A percentile compares a stretch with the other conserved stretches of the same genome.
phyloP scores from a whole-genome alignment of 495 filamentous ascomycete genomes.

The Zalerion maritima region DNA sequence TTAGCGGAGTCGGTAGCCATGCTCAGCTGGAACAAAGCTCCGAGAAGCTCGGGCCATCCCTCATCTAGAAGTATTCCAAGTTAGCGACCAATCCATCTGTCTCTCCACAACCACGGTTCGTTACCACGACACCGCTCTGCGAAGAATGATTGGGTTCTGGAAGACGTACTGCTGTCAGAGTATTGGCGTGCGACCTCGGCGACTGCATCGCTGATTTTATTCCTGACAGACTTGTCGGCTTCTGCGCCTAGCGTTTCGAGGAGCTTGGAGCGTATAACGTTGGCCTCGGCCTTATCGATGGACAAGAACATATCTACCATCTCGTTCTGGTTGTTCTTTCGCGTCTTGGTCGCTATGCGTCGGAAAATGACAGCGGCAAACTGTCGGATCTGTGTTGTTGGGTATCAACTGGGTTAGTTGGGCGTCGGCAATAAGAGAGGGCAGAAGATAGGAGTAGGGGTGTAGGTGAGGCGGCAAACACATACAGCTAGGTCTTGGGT shows the following conservation, averaged over 20 bases:
- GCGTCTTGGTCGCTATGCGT: slow-evolving; percentile 74
- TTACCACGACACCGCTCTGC: too few relatives aligned
- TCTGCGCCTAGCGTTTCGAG: slow-evolving; percentile 62
- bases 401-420: neutral
- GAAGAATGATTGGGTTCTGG: too few relatives aligned
- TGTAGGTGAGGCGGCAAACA: slow-evolving; percentile 11
- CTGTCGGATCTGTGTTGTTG: slow-evolving; percentile 49
- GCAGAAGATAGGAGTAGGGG: neutral
- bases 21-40: slow-evolving; percentile 73
- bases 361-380: slow-evolving; percentile 93
- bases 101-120: neutral
- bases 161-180: slow-evolving; percentile 65
- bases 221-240: slow-evolving; percentile 54
- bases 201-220: slow-evolving; percentile 92
- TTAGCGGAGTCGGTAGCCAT: slow-evolving; percentile 66
- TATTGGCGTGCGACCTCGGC: slow-evolving; percentile 92
- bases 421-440: neutral
- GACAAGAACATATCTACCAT: slow-evolving; percentile 72
- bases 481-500: slow-evolving; percentile 54
- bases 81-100: neutral
- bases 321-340: slow-evolving; percentile 57
- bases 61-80: slow-evolving; percentile 43
- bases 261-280: slow-evolving; percentile 67
- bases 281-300: slow-evolving; percentile 50
- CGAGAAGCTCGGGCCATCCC: slow-evolving; percentile 82